These are phyloP conservation scores for Pseudoneurospora amorphoporcata DNA, from an alignment of 495 filamentous ascomycete genomes.

Conservation along the genomic window DNA sequence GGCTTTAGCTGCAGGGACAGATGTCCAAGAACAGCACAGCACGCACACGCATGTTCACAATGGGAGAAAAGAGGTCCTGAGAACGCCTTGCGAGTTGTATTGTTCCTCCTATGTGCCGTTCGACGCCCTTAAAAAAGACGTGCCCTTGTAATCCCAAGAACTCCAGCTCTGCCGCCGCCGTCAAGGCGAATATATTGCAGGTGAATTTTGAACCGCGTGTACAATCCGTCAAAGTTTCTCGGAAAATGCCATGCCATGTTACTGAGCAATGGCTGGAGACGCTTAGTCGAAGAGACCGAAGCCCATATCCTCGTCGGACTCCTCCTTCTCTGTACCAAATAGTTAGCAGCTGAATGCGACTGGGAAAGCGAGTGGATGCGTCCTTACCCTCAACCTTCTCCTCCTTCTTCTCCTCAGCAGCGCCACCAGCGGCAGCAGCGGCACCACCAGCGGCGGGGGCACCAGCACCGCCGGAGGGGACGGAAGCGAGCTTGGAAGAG, in stretches of 20 bases:
- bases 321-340: constrained; percentile 45
- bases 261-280: constrained; percentile 1
- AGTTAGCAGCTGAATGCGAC: constrained; percentile 20
- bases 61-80: constrained; percentile 10
- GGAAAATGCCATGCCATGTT: constrained; percentile 13
- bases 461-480: constrained; percentile 82
- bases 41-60: not conserved
- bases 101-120: constrained; percentile 15
- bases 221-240: constrained; percentile 12
- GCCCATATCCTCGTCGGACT: constrained; percentile 99
- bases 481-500: constrained; percentile 88
- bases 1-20: not conserved
- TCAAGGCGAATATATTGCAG: constrained; percentile 4
- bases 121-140: constrained; percentile 2
- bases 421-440: constrained; percentile 56
- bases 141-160: constrained; percentile 6
- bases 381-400: constrained; percentile 61
- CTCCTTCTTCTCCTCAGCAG: constrained; percentile 59
- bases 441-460: constrained; percentile 53
- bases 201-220: constrained; percentile 5
- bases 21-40: not conserved
- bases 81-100: constrained; percentile 14
- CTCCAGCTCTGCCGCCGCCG: constrained; percentile 8
- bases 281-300: constrained; percentile 98
- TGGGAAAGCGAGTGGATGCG: not conserved